Percentiles rank a stretch among this genome's conserved stretches.
These are phyloP conservation scores for Pythium aphanidermatum DNA, from an alignment of 352 stramenopile genomes.

Conservation along the genomic window DNA sequence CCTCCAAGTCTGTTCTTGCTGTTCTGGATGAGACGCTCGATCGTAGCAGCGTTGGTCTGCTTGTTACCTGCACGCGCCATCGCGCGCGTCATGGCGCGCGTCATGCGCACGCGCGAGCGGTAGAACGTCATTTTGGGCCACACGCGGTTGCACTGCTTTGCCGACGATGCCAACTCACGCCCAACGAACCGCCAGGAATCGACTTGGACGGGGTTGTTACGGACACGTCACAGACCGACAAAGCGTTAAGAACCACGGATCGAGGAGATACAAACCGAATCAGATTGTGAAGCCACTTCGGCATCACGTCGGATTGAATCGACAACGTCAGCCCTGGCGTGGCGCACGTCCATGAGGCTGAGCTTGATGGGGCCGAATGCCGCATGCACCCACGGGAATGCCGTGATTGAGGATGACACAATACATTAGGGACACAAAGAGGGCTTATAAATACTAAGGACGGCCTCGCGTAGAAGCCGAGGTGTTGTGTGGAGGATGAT, in stretches of 20 bases:
- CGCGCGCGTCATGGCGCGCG: conserved; percentile 48
- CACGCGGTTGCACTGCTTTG: conserved; percentile 1
- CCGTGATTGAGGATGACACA: too few species aligned
- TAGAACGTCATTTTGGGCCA: conserved; percentile 55
- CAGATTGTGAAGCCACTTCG: conserved; percentile 20
- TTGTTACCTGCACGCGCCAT: conserved; percentile 52
- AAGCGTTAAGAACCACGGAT: conserved; percentile 1
- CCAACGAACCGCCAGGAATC: conserved; percentile 16
- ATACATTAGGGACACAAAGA: too few species aligned
- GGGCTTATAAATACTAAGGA: too few species aligned
- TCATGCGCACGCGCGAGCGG: conserved; percentile 57
- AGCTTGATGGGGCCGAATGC: too few species aligned
- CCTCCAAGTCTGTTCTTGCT: conserved; percentile 62
- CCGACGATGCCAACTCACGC: conserved; percentile 6
- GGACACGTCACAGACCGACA: neutral
- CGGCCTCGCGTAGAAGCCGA: too few species aligned
- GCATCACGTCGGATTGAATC: conserved; percentile 16
- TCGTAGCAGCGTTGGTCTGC: conserved; percentile 33
- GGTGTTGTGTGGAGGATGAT: neutral
- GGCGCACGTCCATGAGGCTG: too few species aligned
- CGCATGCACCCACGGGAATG: too few species aligned
- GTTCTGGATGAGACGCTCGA: conserved; percentile 59
- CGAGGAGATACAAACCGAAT: neutral
- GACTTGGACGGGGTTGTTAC: conserved; percentile 6
- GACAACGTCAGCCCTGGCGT: neutral